Evolutionary conservation across 2,329 filamentous ascomycete genomes (phyloP), one percentile per base, ranked within the genome.

Genomic region (Ascochyta viciae-villosae): DNA sequence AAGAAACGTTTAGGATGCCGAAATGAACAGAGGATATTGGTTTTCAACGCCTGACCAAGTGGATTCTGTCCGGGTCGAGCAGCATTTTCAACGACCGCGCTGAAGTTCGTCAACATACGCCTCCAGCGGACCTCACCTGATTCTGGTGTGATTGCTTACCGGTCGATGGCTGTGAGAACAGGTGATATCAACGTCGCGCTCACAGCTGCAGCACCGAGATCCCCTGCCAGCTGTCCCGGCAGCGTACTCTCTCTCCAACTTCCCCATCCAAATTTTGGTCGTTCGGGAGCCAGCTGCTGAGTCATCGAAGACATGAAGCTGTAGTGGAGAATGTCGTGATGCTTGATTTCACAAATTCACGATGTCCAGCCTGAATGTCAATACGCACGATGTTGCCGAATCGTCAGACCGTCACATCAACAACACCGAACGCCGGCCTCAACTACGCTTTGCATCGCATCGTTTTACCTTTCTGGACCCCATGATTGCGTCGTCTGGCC

Each of bases 51-150:
- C 48, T 60, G 53, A n/a, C 53, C 37, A 39, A 65, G 45, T n/a
- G 60, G 46, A 1, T 61, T 61, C 15, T 57, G 59, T 16, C 45
- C 58, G 35, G 60, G 66, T 23, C 45, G 34, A 10, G 67, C 57
- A 12, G 61, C 62, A 37, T 71, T 68, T 34, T 71, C 66, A 16
- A 71, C 66, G 9, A 72, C 67, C 26, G 66, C 64, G 51, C 63
- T 66, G 46, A 19, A 15, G n/a, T n/a, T 15, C 23, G 34, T 58
- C 29, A 56, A 38, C 26, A 33, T 24, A 12, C 12, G 7, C 9
- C n/a, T 39, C 26, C 15, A 3, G 3, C 34, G 3, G 22, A 44
- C 29, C 12, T 31, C 22, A 40, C 45, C 4, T 29, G 39, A 43
- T 22, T 16, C 4, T 38, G 33, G 19, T 12, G 10, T 4, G n/a